Conservation (phyloP, 352 stramenopile species). For the Globisporangium irregulare region DNA sequence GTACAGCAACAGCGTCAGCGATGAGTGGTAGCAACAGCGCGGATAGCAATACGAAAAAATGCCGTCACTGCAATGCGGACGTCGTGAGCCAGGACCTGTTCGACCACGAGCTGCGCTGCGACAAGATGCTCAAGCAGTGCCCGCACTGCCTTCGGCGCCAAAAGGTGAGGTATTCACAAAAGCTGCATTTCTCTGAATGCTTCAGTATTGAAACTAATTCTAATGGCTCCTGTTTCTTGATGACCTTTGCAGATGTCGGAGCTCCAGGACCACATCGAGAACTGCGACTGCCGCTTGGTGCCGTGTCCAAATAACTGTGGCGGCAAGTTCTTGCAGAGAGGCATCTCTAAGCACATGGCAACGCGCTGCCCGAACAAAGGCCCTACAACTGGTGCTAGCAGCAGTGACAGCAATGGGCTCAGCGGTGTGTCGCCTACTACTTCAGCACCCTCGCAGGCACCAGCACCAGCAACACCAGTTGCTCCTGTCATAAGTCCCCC, state of each 20-base stretch:
- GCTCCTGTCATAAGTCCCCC: neutral
- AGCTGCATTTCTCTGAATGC: neutral
- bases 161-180: conserved; percentile 32
- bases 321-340: conserved; percentile 76
- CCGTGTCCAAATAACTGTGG: conserved; percentile 75
- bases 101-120: conserved; percentile 73
- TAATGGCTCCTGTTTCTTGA: neutral
- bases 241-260: conserved; percentile 41
- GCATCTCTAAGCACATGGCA: conserved; percentile 69
- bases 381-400: too few species aligned
- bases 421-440: neutral
- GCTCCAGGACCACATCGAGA: conserved; percentile 80
- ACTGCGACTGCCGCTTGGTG: conserved; percentile 75
- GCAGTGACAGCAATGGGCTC: neutral
- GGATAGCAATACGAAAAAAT: conserved; percentile 44
- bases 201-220: neutral
- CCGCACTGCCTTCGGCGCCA: conserved; percentile 76
- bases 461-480: neutral
- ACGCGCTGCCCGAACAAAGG: conserved; percentile 59
- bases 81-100: conserved; percentile 43
- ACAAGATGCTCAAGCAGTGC: conserved; percentile 82
- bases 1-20: neutral
- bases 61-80: conserved; percentile 55
- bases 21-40: neutral
- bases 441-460: neutral